A percentile compares a stretch with the other conserved stretches of the same genome.
Evolutionary conservation across 2,329 filamentous ascomycete species (phyloP).

Genomic region (Remersonia thermophila): DNA sequence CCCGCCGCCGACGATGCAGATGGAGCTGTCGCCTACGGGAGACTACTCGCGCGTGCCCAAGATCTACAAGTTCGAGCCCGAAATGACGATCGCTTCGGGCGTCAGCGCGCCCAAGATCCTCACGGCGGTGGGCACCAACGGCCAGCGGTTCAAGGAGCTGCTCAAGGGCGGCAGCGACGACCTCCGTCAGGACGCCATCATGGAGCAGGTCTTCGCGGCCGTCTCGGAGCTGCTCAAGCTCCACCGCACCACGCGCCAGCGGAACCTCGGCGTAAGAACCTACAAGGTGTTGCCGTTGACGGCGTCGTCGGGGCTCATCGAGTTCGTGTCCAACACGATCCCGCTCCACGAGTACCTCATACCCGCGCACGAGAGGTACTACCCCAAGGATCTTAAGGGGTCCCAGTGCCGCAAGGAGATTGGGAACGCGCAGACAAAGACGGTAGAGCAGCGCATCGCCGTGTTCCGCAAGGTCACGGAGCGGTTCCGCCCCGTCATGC

Average conservation of each 20-base stretch:
- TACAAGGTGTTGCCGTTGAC: slow-evolving; percentile 95
- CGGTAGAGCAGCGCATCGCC: slow-evolving; percentile 57
- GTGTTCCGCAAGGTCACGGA: slow-evolving; percentile 69
- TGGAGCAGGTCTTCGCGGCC: slow-evolving; percentile 98
- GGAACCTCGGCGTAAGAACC: slow-evolving; percentile 80
- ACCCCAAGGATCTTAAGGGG: slow-evolving; percentile 70
- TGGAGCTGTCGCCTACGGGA: slow-evolving; percentile 58
- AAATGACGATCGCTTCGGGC: slow-evolving; percentile 76
- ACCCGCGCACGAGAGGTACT: slow-evolving; percentile 78
- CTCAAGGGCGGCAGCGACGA: slow-evolving; percentile 96
- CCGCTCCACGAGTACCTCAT: slow-evolving; percentile 86
- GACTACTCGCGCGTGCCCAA: slow-evolving; percentile 67
- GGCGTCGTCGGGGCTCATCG: slow-evolving; percentile 76
- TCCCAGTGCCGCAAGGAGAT: slow-evolving; percentile 71
- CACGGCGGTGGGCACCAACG: slow-evolving; percentile 67
- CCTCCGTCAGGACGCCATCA: slow-evolving; percentile 90
- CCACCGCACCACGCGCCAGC: slow-evolving; percentile 75
- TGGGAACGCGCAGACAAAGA: slow-evolving; percentile 54
- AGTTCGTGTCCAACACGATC: slow-evolving; percentile 90
- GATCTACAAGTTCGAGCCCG: slow-evolving; percentile 59
- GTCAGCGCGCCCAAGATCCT: slow-evolving; percentile 91
- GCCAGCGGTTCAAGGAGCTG: slow-evolving; percentile 71
- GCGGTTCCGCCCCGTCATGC: slow-evolving; percentile 82
- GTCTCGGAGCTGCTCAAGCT: slow-evolving; percentile 81
- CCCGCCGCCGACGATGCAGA: slow-evolving; percentile 80